Conservation (phyloP, 164 flowering plant genomes). For the Macadamia tetraphylla region DNA sequence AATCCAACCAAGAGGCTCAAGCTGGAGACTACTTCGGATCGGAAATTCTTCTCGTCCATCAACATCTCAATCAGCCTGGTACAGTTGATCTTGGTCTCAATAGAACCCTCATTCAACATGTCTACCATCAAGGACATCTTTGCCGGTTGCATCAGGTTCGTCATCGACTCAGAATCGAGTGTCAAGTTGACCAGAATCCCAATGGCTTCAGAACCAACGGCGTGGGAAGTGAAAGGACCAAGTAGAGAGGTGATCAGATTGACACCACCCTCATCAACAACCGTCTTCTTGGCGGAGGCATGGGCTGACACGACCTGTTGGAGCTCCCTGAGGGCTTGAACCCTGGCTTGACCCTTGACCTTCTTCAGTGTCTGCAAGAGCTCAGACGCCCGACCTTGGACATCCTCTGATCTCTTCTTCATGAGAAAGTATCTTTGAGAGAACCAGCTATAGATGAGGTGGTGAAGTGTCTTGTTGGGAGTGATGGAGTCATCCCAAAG, state of each 20-base stretch:
- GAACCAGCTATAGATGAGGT: conserved; percentile 60
- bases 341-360: conserved; percentile 79
- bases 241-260: conserved; percentile 48
- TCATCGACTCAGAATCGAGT: conserved; percentile 59
- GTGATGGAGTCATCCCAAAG: conserved; percentile 53
- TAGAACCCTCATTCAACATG: conserved; percentile 79
- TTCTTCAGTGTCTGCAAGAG: conserved; percentile 60
- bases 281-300: conserved; percentile 53
- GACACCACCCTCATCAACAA: conserved; percentile 66
- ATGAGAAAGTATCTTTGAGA: conserved; percentile 55
- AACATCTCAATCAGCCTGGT: conserved; percentile 50
- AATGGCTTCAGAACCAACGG: conserved; percentile 78
- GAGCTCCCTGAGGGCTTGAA: conserved; percentile 72
- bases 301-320: conserved; percentile 47
- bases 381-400: conserved; percentile 71
- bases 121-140: conserved; percentile 76
- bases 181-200: conserved; percentile 65
- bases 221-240: conserved; percentile 85
- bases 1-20: conserved; percentile 75
- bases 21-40: conserved; percentile 59
- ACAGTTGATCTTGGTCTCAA: conserved; percentile 78
- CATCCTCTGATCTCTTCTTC: conserved; percentile 82
- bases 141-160: conserved; percentile 66
- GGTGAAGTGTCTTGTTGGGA: conserved; percentile 54
- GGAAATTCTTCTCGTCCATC: conserved; percentile 61